A percentile compares a stretch with the other conserved stretches of the same genome.
Evolutionary conservation across 75 land plant genomes (phyloP).

Genomic region (Sequoia sempervirens): DNA sequence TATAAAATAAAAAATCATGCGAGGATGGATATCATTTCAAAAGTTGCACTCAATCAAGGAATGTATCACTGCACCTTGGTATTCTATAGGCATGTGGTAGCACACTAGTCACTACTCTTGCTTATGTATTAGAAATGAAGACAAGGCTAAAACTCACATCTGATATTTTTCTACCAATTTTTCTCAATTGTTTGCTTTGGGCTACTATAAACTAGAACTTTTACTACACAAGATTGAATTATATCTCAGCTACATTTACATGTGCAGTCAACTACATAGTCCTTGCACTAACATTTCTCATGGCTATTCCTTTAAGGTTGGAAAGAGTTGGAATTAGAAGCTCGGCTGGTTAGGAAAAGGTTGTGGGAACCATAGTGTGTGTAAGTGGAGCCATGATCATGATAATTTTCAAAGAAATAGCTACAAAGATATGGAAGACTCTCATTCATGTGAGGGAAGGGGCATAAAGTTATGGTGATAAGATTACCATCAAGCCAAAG

Average conservation of each 20-base stretch:
- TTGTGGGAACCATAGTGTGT: conserved; percentile 42
- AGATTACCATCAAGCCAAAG: too few relatives aligned
- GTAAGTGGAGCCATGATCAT: conserved; percentile 48
- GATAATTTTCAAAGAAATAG: too few relatives aligned
- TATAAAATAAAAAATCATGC: neutral
- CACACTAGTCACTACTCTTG: neutral
- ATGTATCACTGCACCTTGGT: conserved; percentile 2
- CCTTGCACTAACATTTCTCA: conserved; percentile 63
- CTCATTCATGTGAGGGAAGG: neutral
- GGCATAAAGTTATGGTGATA: too few relatives aligned
- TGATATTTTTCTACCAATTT: too few relatives aligned
- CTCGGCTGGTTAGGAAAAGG: conserved; percentile 53
- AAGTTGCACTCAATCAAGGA: neutral
- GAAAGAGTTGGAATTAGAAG: conserved; percentile 38
- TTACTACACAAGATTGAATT: conserved; percentile 35
- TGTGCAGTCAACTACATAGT: conserved; percentile 53
- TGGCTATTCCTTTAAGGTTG: conserved; percentile 57
- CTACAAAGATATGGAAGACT: conserved; percentile 37
- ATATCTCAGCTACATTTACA: conserved; percentile 68
- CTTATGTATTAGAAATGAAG: conserved; percentile 11
- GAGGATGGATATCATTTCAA: neutral
- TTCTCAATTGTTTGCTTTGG: conserved; percentile 48
- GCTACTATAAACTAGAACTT: conserved; percentile 35
- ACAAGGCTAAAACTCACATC: conserved; percentile 42
- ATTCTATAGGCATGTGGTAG: neutral